These are phyloP conservation scores for Grosmannia clavigera DNA, from an alignment of 2,329 filamentous ascomycete genomes.

Conservation along the genomic window DNA sequence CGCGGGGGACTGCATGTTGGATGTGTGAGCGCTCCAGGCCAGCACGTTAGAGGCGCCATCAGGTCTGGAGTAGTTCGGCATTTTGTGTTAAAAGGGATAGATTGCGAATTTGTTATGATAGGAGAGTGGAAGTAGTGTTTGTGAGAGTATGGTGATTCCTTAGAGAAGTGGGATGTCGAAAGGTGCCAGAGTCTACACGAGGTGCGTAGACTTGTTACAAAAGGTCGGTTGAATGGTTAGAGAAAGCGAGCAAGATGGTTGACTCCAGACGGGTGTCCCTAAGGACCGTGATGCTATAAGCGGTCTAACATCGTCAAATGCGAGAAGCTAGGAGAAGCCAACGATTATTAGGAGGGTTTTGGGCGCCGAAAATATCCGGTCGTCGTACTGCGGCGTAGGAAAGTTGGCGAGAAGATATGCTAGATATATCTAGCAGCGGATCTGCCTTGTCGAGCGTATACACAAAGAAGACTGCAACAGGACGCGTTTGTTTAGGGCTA, in stretches of 20 bases:
- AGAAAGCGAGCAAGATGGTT: neutral
- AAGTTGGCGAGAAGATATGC: neutral
- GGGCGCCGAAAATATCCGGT: neutral
- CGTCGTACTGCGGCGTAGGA: neutral
- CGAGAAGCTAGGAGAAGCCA: neutral
- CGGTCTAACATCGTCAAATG: conserved; percentile 15
- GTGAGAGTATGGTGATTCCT: neutral
- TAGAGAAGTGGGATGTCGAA: neutral
- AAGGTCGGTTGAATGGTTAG: neutral
- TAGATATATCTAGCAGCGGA: neutral
- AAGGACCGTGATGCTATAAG: conserved; percentile 28
- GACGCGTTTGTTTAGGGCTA: neutral
- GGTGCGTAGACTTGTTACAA: neutral
- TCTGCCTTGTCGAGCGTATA: too few species aligned
- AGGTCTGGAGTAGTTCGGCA: conserved; percentile 21
- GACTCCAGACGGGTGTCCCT: conserved; percentile 25
- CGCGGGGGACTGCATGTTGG: conserved; percentile 28
- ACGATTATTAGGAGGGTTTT: neutral
- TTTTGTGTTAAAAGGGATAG: conserved; percentile 1
- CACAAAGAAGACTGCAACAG: neutral
- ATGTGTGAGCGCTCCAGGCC: conserved; percentile 31
- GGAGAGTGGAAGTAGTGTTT: neutral
- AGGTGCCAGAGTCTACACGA: neutral
- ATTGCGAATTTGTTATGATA: neutral
- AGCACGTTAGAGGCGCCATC: conserved; percentile 29